Evolutionary conservation across 176 grass and related monocot species (phyloP), one percentile per base, ranked within the genome.

Genomic region (Poa annua): DNA sequence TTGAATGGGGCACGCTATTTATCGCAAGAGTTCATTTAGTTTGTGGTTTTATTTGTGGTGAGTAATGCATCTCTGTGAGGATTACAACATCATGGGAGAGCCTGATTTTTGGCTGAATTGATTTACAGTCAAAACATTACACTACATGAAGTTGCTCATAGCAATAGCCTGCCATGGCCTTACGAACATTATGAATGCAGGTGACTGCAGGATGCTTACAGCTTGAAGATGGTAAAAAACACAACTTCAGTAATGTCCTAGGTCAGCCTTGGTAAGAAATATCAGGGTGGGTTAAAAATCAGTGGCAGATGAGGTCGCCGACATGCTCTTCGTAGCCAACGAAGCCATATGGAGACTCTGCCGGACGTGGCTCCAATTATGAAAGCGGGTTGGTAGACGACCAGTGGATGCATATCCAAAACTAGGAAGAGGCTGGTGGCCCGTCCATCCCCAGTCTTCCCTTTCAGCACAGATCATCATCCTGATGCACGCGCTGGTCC

Each of bases 391-490:
- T 50, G 86, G 51, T 69, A 16, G 36, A 44, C 64, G 74, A 63
- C 25, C 34, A 68, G 25, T 45, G 66, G 70, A 70, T 42, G 42
- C 86, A 64, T 71, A 77, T 89, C 83, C 88, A 77, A 71, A 81
- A 89, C 83, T 63, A 71, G 83, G 44, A 36, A 5, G 35, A 81
- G 71, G 71, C 35, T 35, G 83, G 88, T 82, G 63, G 71, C 71
- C 78, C 53, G 87, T 81, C 83, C 62, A 81, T 81, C 68, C 82
- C 41, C 68, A 13, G 42, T 77, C 53, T 7, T 81, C 77, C 22
- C 83, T 89, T 76, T 85, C 82, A 63, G 3, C 72, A 77, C 88
- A 85, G 83, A 74, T 89, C 78, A 81, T 44, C 78, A 39, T 77
- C 24, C 7, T 19, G 4, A 16, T 42, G 41, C 41, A 42, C 39